Conservation (phyloP, 495 filamentous ascomycete genomes). For the Astrothelium macrocarpum region DNA sequence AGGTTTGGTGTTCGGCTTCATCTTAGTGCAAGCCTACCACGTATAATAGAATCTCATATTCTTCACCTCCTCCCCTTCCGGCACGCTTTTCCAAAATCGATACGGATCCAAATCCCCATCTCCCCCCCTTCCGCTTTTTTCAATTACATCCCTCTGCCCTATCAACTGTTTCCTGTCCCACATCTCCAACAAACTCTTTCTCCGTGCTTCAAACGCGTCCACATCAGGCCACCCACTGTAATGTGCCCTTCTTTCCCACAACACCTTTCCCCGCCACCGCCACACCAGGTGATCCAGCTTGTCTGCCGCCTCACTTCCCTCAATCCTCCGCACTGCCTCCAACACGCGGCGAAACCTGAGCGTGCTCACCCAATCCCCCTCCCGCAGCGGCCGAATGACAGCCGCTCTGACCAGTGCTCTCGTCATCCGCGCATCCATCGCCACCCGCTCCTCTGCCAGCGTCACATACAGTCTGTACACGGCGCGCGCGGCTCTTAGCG, state of each 20-base stretch:
- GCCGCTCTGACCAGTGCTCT: slow-evolving; percentile 24
- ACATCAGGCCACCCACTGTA: background rate
- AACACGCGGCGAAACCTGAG: slow-evolving; percentile 23
- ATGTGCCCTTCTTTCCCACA: background rate
- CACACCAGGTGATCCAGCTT: slow-evolving; percentile 23
- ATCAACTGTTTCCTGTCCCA: background rate
- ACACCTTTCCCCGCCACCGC: slow-evolving; percentile 13
- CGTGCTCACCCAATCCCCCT: slow-evolving; percentile 14
- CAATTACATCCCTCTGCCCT: background rate
- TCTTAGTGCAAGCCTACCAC: background rate
- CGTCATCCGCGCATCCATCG: slow-evolving; percentile 12
- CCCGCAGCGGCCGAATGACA: slow-evolving; percentile 21
- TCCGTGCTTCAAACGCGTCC: background rate
- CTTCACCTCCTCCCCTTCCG: slow-evolving; percentile 1
- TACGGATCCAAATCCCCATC: slow-evolving; percentile 3
- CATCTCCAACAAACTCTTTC: background rate
- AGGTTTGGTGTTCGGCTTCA: too few relatives aligned
- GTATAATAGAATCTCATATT: background rate
- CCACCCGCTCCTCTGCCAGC: slow-evolving; percentile 21
- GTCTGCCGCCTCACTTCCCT: slow-evolving; percentile 24
- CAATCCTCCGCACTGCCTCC: slow-evolving; percentile 15
- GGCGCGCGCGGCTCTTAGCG: slow-evolving; percentile 18
- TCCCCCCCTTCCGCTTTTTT: background rate
- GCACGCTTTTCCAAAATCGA: slow-evolving; percentile 3
- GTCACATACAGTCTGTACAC: slow-evolving; percentile 24